phyloP scores from a whole-genome alignment of 2,329 filamentous ascomycete genomes.

The Xylariaceae sp. region DNA sequence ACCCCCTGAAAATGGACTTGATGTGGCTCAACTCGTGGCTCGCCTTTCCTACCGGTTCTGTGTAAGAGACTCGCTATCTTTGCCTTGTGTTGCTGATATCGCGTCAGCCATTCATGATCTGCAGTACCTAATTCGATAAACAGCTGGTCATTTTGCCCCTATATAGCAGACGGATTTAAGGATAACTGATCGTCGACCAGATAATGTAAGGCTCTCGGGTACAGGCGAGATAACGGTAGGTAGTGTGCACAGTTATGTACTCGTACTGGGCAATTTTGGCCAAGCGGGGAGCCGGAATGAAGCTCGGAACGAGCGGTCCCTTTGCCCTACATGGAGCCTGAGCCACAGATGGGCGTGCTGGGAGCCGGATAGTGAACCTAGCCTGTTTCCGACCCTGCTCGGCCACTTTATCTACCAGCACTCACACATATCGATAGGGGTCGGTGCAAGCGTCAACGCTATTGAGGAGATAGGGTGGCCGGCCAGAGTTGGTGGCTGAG shows the following conservation, averaged over 20 bases:
- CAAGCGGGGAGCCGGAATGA: neutral
- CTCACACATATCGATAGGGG: neutral
- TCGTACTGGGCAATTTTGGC: neutral
- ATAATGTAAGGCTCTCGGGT: neutral
- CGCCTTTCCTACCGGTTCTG: neutral
- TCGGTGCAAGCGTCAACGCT: neutral
- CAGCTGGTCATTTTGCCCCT: neutral
- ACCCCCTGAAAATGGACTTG: neutral
- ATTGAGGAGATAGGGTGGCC: neutral
- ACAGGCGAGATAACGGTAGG: too few relatives aligned
- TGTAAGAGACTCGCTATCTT: too few relatives aligned
- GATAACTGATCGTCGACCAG: neutral
- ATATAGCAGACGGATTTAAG: neutral
- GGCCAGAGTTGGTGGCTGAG: neutral
- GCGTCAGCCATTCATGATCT: neutral
- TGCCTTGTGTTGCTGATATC: too few relatives aligned
- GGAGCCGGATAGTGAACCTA: neutral
- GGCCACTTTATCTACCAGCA: neutral
- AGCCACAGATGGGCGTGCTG: neutral
- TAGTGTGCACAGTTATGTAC: neutral
- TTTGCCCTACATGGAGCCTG: neutral
- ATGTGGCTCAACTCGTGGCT: neutral
- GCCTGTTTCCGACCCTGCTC: neutral
- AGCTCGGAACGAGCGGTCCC: neutral
- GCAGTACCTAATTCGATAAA: neutral